phyloP scores from a whole-genome alignment of 2,329 filamentous ascomycete genomes.

The Aureobasidium sp. region DNA sequence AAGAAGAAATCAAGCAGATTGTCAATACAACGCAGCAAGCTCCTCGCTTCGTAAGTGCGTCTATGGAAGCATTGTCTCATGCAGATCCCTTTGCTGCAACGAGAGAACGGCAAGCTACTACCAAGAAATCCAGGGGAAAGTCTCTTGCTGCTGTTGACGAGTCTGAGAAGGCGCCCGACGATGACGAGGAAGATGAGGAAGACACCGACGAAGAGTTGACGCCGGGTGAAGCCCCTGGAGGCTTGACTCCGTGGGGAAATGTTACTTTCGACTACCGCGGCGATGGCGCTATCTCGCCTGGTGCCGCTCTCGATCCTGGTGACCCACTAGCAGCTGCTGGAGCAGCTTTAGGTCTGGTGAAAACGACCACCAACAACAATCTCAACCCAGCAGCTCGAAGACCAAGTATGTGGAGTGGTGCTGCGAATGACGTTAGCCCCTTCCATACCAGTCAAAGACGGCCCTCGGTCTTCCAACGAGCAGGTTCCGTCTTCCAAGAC shows the following conservation, averaged over 20 bases:
- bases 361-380: background rate
- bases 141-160: conserved; percentile 5
- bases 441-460: background rate
- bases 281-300: background rate
- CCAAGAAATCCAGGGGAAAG: background rate
- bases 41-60: background rate
- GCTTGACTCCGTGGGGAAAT: background rate
- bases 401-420: background rate
- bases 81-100: background rate
- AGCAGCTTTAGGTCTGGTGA: background rate
- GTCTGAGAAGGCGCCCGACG: background rate
- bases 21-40: background rate
- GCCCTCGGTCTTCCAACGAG: background rate
- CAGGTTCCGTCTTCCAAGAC: conserved; percentile 7
- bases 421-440: background rate
- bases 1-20: conserved; percentile 3
- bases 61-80: background rate
- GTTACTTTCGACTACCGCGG: background rate
- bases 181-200: no score
- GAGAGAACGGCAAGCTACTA: background rate
- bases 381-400: background rate
- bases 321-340: background rate
- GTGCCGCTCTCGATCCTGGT: background rate
- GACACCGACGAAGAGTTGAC: background rate
- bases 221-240: background rate